Conservation (phyloP, 2,329 filamentous ascomycete species). For the Nemania abortiva region DNA sequence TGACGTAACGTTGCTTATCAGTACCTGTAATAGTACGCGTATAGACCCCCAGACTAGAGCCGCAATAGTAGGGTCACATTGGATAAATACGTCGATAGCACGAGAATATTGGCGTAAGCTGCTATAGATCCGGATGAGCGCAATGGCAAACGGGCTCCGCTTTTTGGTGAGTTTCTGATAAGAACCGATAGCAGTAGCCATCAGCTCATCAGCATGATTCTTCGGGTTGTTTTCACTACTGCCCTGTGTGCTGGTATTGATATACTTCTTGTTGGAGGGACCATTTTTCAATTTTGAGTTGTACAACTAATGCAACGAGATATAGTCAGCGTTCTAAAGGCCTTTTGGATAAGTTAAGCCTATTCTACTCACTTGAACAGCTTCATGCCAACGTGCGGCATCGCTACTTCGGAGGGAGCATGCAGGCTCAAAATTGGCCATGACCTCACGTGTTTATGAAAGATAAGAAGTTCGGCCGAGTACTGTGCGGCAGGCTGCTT, state of each 20-base stretch:
- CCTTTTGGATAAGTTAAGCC: neutral
- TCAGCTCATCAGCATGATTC: neutral
- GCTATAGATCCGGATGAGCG: neutral
- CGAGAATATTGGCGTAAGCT: conserved; percentile 6
- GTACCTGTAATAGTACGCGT: conserved; percentile 9
- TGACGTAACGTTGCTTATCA: neutral
- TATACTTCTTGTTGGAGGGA: neutral
- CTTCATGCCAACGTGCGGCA: conserved; percentile 1
- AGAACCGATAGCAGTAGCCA: neutral
- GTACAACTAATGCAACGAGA: neutral
- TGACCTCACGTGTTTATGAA: neutral
- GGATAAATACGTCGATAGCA: neutral
- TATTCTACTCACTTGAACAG: neutral
- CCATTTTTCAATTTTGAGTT: neutral
- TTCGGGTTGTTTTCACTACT: neutral
- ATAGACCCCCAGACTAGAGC: neutral
- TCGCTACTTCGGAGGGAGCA: neutral
- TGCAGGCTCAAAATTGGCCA: neutral
- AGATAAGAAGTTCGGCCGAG: neutral
- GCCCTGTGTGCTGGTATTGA: neutral
- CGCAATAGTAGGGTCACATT: conserved; percentile 13
- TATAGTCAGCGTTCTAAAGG: neutral
- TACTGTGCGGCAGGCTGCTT: neutral
- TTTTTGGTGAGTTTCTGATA: conserved; percentile 6
- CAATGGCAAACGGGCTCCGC: neutral